Evolutionary conservation across 1,139 yeast species (phyloP).

Genomic region (Taiozyma sp.): DNA sequence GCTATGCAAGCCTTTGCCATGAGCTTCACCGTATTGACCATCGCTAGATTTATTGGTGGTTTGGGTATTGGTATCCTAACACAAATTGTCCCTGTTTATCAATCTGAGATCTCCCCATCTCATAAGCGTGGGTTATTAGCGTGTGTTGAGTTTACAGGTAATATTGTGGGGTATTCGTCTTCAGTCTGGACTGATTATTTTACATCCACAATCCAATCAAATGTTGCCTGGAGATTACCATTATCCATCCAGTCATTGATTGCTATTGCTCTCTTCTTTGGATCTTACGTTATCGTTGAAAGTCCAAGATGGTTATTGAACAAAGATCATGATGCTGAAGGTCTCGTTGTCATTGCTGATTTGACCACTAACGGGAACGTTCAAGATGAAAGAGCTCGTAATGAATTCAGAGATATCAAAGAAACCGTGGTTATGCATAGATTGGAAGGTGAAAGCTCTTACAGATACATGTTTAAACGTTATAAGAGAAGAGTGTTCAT

Average conservation of each 20-base stretch:
- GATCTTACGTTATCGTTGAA: slow-evolving; percentile 76
- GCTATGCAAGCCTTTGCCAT: slow-evolving; percentile 57
- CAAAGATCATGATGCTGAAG: slow-evolving; percentile 86
- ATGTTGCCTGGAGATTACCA: slow-evolving; percentile 76
- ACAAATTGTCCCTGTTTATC: slow-evolving; percentile 95
- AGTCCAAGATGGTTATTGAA: slow-evolving; percentile 89
- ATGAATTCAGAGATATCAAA: slow-evolving; percentile 72
- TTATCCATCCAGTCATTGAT: slow-evolving; percentile 69
- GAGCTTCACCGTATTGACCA: slow-evolving; percentile 45
- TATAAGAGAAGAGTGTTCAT: slow-evolving; percentile 78
- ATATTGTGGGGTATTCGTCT: slow-evolving; percentile 77
- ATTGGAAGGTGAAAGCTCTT: slow-evolving; percentile 68
- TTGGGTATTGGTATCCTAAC: slow-evolving; percentile 85
- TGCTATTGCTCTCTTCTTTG: slow-evolving; percentile 62
- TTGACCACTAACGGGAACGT: slow-evolving; percentile 65
- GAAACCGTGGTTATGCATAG: slow-evolving; percentile 74
- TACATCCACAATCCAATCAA: slow-evolving; percentile 53
- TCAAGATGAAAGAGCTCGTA: slow-evolving; percentile 48
- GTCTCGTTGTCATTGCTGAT: slow-evolving; percentile 77
- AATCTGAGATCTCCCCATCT: slow-evolving; percentile 87
- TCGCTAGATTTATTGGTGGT: slow-evolving; percentile 80
- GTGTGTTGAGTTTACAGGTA: slow-evolving; percentile 90
- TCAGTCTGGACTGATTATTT: slow-evolving; percentile 91
- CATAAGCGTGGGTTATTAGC: slow-evolving; percentile 85
- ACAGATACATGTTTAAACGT: slow-evolving; percentile 60